Percentiles rank a stretch among this genome's conserved stretches.
phyloP scores from a whole-genome alignment of 1,139 yeast species.

The Debaryomyces subglobosus region DNA sequence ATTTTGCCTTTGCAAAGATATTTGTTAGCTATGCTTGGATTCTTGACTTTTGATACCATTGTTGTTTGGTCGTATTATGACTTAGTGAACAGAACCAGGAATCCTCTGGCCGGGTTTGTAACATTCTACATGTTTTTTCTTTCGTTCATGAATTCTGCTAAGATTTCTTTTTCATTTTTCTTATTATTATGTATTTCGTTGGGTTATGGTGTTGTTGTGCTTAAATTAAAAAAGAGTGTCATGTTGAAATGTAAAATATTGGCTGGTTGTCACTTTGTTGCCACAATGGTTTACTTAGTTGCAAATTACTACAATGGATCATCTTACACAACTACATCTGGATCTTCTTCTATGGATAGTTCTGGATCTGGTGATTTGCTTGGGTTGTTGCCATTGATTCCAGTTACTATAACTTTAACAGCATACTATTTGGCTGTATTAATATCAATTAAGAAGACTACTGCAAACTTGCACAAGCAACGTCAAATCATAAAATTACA shows the following conservation, averaged over 20 bases:
- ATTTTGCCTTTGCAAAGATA: constrained; percentile 89
- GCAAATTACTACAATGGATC: constrained; percentile 59
- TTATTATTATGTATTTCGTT: constrained; percentile 80
- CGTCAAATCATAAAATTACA: constrained; percentile 89
- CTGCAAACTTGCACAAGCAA: constrained; percentile 73
- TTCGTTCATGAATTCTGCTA: constrained; percentile 76
- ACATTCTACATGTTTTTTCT: constrained; percentile 76
- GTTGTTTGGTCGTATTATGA: constrained; percentile 93
- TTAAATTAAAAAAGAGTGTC: constrained; percentile 72
- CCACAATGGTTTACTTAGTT: constrained; percentile 69
- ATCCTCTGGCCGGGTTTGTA: constrained; percentile 60
- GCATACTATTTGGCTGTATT: constrained; percentile 77
- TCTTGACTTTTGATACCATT: constrained; percentile 82
- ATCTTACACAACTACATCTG: constrained; percentile 41
- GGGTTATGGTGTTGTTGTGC: constrained; percentile 93
- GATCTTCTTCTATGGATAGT: constrained; percentile 17
- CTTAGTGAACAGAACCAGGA: constrained; percentile 64
- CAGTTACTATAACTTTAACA: constrained; percentile 71
- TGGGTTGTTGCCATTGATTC: constrained; percentile 56
- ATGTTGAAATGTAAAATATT: constrained; percentile 84
- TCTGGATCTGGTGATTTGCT: constrained; percentile 24
- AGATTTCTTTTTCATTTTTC: constrained; percentile 88
- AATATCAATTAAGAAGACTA: constrained; percentile 73
- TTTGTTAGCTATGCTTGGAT: constrained; percentile 80
- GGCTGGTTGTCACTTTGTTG: constrained; percentile 70